Conservation (phyloP, 1,139 yeast genomes). For the Sugiyamaella sp. region DNA sequence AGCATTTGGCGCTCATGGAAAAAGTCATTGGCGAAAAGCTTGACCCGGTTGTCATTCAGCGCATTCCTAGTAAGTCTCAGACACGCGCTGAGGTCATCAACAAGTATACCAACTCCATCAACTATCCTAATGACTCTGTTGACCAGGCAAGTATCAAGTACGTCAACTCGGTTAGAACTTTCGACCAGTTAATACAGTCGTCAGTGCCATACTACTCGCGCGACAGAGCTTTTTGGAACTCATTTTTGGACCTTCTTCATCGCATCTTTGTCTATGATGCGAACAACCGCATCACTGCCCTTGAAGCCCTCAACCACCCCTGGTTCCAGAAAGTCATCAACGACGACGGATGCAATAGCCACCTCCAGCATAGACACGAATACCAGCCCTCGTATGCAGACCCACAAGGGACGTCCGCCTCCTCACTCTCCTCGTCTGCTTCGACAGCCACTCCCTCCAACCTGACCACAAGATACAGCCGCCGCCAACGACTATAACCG, state of each 20-base stretch:
- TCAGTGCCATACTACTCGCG: constrained; percentile 28
- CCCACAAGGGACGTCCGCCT: background rate
- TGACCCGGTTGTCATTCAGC: constrained; percentile 36
- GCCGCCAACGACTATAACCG: constrained; percentile 13
- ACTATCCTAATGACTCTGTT: constrained; percentile 46
- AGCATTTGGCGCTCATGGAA: constrained; percentile 95
- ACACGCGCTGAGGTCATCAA: constrained; percentile 31
- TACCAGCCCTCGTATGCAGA: constrained; percentile 4
- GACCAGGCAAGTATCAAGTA: constrained; percentile 49
- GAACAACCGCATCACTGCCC: constrained; percentile 69
- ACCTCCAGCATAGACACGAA: constrained; percentile 13
- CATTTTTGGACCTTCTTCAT: constrained; percentile 59
- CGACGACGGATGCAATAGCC: constrained; percentile 25
- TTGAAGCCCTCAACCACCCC: constrained; percentile 76
- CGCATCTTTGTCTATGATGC: constrained; percentile 84
- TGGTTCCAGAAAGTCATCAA: constrained; percentile 39
- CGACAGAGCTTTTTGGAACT: constrained; percentile 47
- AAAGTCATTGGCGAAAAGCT: constrained; percentile 53
- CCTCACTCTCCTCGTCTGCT: background rate
- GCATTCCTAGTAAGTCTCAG: constrained; percentile 34
- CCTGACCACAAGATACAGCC: constrained; percentile 3
- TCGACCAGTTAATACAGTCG: constrained; percentile 47
- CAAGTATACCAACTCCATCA: constrained; percentile 17
- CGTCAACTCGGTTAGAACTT: constrained; percentile 55
- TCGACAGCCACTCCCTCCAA: background rate